phyloP scores from a whole-genome alignment of 1,284 basidiomycete genomes.

The Sporisorium scitamineum region DNA sequence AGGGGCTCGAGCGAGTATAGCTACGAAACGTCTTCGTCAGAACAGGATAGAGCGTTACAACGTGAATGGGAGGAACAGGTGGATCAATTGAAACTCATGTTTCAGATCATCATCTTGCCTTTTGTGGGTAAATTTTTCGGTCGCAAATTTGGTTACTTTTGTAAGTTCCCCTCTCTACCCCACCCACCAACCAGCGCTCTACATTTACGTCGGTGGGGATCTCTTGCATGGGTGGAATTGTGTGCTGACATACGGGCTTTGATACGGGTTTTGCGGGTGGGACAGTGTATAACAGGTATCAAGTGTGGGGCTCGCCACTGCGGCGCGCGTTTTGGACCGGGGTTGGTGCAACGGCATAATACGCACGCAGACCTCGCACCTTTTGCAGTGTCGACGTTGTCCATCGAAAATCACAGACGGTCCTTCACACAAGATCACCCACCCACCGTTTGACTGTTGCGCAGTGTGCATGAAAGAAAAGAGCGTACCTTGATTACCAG shows the following conservation, averaged over 20 bases:
- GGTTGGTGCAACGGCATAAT: not conserved
- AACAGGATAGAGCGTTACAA: constrained; percentile 19
- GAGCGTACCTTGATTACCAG: not conserved
- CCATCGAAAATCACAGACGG: too few species aligned
- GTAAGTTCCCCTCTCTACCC: constrained; percentile 26
- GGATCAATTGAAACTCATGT: constrained; percentile 43
- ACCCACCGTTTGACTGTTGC: not conserved
- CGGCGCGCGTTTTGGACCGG: constrained; percentile 22
- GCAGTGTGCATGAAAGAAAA: not conserved
- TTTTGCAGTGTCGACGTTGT: not conserved
- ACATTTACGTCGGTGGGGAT: too few species aligned
- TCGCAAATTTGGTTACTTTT: constrained; percentile 40
- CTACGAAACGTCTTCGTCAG: constrained; percentile 1
- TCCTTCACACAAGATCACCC: too few species aligned
- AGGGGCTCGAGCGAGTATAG: not conserved
- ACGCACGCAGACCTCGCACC: too few species aligned
- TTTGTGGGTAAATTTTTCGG: constrained; percentile 55
- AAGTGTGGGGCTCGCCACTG: constrained; percentile 16
- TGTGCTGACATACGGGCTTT: not conserved
- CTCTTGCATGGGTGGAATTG: too few species aligned
- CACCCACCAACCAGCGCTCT: too few species aligned
- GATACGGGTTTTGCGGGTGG: too few species aligned
- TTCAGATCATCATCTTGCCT: constrained; percentile 53
- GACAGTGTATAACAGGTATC: constrained; percentile 41
- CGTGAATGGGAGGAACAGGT: constrained; percentile 55